A percentile compares a stretch with the other conserved stretches of the same genome.
Conservation (phyloP, 2,329 filamentous ascomycete genomes). For the Aspergillus ochraceus region DNA sequence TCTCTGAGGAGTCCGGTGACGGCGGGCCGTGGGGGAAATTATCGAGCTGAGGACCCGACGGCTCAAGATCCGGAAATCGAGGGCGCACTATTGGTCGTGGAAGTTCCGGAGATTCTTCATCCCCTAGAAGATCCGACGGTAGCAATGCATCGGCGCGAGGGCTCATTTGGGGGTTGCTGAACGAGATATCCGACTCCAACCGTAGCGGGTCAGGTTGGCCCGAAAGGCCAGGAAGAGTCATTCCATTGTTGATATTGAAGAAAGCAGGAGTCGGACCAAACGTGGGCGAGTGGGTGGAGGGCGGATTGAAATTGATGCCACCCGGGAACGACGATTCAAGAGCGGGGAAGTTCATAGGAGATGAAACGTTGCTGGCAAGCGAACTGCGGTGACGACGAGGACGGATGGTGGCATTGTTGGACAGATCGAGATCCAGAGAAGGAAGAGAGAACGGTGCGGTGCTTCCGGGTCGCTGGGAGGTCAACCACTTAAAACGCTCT, state of each 20-base stretch:
- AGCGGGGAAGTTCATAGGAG: slow-evolving; percentile 43
- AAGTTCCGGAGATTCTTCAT: slow-evolving; percentile 49
- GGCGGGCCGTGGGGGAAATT: slow-evolving; percentile 38
- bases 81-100: slow-evolving; percentile 29
- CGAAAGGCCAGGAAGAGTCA: slow-evolving; percentile 52
- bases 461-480: slow-evolving; percentile 37
- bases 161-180: slow-evolving; percentile 63
- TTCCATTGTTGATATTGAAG: slow-evolving; percentile 64
- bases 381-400: slow-evolving; percentile 50
- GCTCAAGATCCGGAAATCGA: slow-evolving; percentile 32
- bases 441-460: slow-evolving; percentile 43
- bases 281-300: slow-evolving; percentile 53
- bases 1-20: slow-evolving; percentile 47
- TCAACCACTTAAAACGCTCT: slow-evolving; percentile 46
- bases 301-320: slow-evolving; percentile 49
- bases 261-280: slow-evolving; percentile 54
- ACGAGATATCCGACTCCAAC: slow-evolving; percentile 56
- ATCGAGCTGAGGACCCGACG: slow-evolving; percentile 31
- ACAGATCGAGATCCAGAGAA: slow-evolving; percentile 43
- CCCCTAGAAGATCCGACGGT: slow-evolving; percentile 61
- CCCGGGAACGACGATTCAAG: slow-evolving; percentile 42
- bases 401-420: slow-evolving; percentile 41
- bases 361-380: slow-evolving; percentile 49
- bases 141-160: slow-evolving; percentile 62
- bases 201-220: slow-evolving; percentile 42